Base-by-base conservation (phyloP, 495 filamentous ascomycete species). In the Hypoxylon lienhwacheense region DNA sequence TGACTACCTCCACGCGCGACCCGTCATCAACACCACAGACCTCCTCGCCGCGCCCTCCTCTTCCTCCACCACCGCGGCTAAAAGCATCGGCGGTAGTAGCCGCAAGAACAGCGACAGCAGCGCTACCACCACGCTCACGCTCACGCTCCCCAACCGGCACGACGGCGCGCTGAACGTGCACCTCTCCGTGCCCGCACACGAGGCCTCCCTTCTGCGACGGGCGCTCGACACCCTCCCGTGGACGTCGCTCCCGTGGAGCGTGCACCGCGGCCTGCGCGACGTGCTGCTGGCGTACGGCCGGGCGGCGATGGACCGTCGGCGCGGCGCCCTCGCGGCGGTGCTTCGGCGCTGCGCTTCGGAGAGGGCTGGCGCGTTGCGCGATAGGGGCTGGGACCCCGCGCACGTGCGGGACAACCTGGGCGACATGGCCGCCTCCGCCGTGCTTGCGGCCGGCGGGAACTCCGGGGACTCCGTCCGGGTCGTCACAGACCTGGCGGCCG, bases 201-300 rank as follows among this genome's bases (percentile, higher is more conserved):
- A 67, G 26, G 36, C 48, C 8, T 11, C 19, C 7, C 16, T 68
- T 1, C 25, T 71, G 14, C 33, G 14, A 6, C 44, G 48, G 3
- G 57, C 63, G 1, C 50, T 72, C 3, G 70, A 72, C 39, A 45
- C 50, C 36, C 54, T 71, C 6, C 70, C 70, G 14, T 72, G 69
- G 70, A 59, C 57, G 4, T 45, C 48, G 20, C 36, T 71, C 11
- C 64, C 65, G 7, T 72, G 70, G 70, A 71, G 69, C 49, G 12
- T 64, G 41, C 70, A 71, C 56, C 66, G 70, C 11, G 69, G 70
- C 1, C 41, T 72, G 31, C 63, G 59, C 2, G 63, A 66, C 52
- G 8, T 72, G 7, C 55, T 72, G 0, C 47, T 68, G 10, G 63
- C 69, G 19, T 70, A 64, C 46, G 63, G 47, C 0, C 56, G 62